A percentile compares a stretch with the other conserved stretches of the same genome.
phyloP scores from a whole-genome alignment of 768 basidiomycete genomes.

The Termitomyces sp. region DNA sequence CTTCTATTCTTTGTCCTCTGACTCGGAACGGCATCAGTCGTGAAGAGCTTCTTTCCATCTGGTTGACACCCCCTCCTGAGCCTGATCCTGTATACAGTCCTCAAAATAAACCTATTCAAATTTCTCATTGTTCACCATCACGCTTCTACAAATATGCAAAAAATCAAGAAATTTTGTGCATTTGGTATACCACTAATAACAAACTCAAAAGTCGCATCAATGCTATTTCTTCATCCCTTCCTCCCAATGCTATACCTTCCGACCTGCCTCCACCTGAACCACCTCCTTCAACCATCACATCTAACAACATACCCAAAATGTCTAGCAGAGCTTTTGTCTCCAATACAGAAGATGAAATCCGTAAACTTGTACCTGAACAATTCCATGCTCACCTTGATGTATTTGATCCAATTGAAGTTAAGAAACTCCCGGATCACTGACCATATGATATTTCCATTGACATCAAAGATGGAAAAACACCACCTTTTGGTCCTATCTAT shows the following conservation, averaged over 20 bases:
- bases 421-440: neutral
- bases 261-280: neutral
- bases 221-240: neutral
- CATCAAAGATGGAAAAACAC: neutral
- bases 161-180: neutral
- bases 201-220: neutral
- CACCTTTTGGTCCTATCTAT: neutral
- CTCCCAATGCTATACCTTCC: neutral
- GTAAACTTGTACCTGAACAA: neutral
- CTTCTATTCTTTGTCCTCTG: too few species aligned
- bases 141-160: neutral
- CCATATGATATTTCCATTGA: neutral
- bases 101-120: neutral
- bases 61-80: neutral
- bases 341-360: neutral
- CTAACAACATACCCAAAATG: too few species aligned
- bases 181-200: neutral
- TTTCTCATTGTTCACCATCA: neutral
- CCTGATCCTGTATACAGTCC: neutral
- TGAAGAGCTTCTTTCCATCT: too few species aligned
- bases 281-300: neutral
- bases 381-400: neutral
- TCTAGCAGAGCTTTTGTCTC: neutral
- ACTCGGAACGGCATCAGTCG: too few species aligned
- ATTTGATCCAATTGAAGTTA: neutral